Evolutionary conservation across 2,329 filamentous ascomycete genomes (phyloP), one percentile per base, ranked within the genome.

Genomic region (Beauveria medogensis): DNA sequence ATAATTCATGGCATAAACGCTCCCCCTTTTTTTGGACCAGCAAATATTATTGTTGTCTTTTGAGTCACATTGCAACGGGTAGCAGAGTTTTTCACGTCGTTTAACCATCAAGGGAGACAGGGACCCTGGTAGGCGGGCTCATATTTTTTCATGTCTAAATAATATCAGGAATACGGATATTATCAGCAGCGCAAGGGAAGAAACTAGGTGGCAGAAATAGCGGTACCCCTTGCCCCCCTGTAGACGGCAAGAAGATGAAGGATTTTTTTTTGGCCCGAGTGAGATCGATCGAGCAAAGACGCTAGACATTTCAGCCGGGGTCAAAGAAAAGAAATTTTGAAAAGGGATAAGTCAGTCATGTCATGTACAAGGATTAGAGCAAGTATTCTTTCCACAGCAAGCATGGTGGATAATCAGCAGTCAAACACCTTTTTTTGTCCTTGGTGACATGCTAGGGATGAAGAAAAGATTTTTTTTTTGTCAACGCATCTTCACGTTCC

Each of bases 201-300:
- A 55, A 55, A 55, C 30, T 55, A 30, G 12, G 34, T 37, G 12
- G 12, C 50, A 55, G 22, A 24, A 40, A 55, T 7, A 28, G 37
- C 30, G 37, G 10, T 7, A 43, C 12, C 54, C 53, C 41, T 55
- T 37, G 5, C 34, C 34, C 34, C 30, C 34, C 34, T 37, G 34
- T 37, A 37, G 34, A 37, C 34, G 34, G 54, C 24, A 46, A 46
- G 26, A 28, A 44, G 20, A 44, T 28, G 34, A 44, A 30, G 28
- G 40, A 20, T 18, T 46, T 30, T 46, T 55, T 44, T 55, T 44
- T 14, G 34, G 12, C 34, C 34, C 34, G 34, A 37, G 34, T 37
- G 52, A 55, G 54, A 55, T 55, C 54, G 54, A 55, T 55, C 54
- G 54, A 20, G 54, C 37, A 26, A 18, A 43, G 51, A 6, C 50